These are phyloP conservation scores for Dysphania ambrosioides DNA, from an alignment of 148 eudicot genomes.

Conservation along the genomic window DNA sequence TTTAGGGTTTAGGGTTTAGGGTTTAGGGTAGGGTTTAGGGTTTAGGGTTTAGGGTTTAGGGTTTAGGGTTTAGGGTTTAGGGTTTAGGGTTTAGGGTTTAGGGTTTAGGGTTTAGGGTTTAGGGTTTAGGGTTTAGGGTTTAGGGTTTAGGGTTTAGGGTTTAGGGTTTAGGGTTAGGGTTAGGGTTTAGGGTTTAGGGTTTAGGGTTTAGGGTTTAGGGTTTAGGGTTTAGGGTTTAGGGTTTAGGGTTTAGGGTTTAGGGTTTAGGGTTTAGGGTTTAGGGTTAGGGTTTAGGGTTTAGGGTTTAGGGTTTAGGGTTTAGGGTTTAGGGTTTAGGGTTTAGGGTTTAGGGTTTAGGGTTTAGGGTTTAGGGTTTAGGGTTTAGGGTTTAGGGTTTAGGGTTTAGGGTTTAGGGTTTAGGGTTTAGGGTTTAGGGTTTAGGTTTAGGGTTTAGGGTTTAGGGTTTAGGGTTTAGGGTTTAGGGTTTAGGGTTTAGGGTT, in stretches of 20 bases:
- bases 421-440: conserved; percentile 30
- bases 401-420: conserved; percentile 30
- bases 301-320: conserved; percentile 30
- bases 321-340: conserved; percentile 22
- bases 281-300: conserved; percentile 30
- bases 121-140: conserved; percentile 23
- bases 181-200: conserved; percentile 32
- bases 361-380: conserved; percentile 34
- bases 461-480: conserved; percentile 29
- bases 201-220: conserved; percentile 30
- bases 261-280: conserved; percentile 26
- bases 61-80: conserved; percentile 25
- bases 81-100: conserved; percentile 25
- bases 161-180: conserved; percentile 31
- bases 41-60: conserved; percentile 19
- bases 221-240: conserved; percentile 22
- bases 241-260: conserved; percentile 29
- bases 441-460: conserved; percentile 25
- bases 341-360: conserved; percentile 32
- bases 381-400: conserved; percentile 36
- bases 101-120: conserved; percentile 29
- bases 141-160: conserved; percentile 25
- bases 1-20: conserved; percentile 25
- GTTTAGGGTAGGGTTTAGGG: conserved; percentile 22
- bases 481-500: conserved; percentile 29